phyloP scores from a whole-genome alignment of 139 green algal genomes.

The Diplosphaera chodatii region DNA sequence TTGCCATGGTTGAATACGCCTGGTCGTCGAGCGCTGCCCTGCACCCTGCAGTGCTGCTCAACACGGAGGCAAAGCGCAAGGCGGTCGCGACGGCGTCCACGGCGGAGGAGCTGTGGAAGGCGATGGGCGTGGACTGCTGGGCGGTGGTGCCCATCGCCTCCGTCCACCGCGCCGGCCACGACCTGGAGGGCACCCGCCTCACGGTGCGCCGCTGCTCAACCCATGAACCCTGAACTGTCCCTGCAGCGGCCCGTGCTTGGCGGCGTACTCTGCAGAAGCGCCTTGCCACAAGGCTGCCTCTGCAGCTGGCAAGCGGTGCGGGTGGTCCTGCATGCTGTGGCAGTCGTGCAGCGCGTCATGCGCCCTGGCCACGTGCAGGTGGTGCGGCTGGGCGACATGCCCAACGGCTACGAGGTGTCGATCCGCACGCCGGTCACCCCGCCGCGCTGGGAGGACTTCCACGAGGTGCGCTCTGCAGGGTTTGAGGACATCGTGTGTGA shows the following conservation, averaged over 20 bases:
- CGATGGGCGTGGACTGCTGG: slow-evolving; percentile 71
- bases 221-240: too few species aligned
- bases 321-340: too few species aligned
- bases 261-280: too few species aligned
- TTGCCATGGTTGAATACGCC: too few species aligned
- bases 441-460: slow-evolving; percentile 77
- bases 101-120: slow-evolving; percentile 62
- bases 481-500: too few species aligned
- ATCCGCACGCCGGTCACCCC: slow-evolving; percentile 87
- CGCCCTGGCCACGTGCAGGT: neutral
- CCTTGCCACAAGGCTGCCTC: too few species aligned
- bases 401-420: slow-evolving; percentile 77
- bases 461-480: too few species aligned
- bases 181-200: slow-evolving; percentile 77
- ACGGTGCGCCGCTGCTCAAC: too few species aligned
- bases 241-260: too few species aligned
- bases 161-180: slow-evolving; percentile 34
- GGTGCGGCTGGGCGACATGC: slow-evolving; percentile 34
- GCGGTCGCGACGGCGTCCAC: too few species aligned
- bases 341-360: too few species aligned
- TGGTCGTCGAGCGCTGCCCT: neutral
- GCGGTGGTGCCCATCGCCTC: slow-evolving; percentile 79
- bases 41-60: neutral
- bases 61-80: neutral
- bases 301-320: too few species aligned